These are phyloP conservation scores for Naumovozyma baii DNA, from an alignment of 805 yeast genomes.

Conservation along the genomic window DNA sequence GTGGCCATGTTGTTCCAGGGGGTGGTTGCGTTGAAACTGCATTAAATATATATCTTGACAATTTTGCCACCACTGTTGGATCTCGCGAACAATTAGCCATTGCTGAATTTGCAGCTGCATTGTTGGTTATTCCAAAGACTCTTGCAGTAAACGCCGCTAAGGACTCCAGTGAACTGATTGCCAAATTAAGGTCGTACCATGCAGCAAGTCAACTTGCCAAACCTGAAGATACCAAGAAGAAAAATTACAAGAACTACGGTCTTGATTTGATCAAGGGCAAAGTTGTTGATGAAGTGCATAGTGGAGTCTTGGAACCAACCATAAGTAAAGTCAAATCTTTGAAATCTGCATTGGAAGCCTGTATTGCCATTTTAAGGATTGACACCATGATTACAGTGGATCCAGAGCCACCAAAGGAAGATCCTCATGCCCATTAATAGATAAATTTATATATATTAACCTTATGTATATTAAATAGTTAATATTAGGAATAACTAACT, in stretches of 20 bases:
- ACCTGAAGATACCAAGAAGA: conserved; percentile 74
- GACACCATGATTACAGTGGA: conserved; percentile 97
- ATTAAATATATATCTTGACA: conserved; percentile 85
- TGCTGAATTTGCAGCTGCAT: conserved; percentile 90
- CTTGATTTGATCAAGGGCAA: conserved; percentile 86
- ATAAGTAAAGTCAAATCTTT: conserved; percentile 85
- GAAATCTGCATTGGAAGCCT: conserved; percentile 95
- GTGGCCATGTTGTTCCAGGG: conserved; percentile 93
- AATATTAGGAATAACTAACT: background rate
- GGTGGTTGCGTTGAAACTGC: conserved; percentile 99
- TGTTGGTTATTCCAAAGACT: conserved; percentile 90
- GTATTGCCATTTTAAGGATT: conserved; percentile 92
- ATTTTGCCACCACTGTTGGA: conserved; percentile 95
- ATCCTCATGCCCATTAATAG: conserved; percentile 66
- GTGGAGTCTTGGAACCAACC: conserved; percentile 94
- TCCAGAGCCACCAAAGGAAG: conserved; percentile 89
- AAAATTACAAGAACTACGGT: conserved; percentile 83
- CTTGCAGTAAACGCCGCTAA: conserved; percentile 96
- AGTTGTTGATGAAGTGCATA: conserved; percentile 70
- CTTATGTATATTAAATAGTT: background rate
- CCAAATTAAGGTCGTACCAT: conserved; percentile 92
- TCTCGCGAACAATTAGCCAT: conserved; percentile 96
- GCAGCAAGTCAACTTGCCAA: conserved; percentile 86
- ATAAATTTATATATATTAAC: no score
- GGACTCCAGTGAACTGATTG: conserved; percentile 88